Percentiles rank a stretch among this genome's conserved stretches.
phyloP scores from a whole-genome alignment of 2,329 filamentous ascomycete species.

The Colletotrichum gigasporum region DNA sequence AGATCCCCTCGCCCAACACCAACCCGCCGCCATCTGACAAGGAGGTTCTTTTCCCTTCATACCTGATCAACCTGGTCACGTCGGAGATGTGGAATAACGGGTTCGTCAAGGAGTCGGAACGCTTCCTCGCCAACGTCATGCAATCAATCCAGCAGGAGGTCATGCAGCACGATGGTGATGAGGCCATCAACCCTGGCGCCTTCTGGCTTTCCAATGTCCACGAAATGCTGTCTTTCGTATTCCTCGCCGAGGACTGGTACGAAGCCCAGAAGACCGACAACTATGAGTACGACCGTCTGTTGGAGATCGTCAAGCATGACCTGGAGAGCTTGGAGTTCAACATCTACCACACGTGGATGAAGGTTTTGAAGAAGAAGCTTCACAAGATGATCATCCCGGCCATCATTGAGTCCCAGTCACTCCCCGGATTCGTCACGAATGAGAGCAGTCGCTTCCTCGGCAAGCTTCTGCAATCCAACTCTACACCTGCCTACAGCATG shows the following conservation, averaged over 20 bases:
- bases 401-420: constrained; percentile 98
- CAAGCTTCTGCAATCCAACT: constrained; percentile 92
- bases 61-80: constrained; percentile 98
- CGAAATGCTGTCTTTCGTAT: constrained; percentile 99
- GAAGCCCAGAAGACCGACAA: constrained; percentile 99
- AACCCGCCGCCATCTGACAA: constrained; percentile 95
- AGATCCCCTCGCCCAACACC: constrained; percentile 89
- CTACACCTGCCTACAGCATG: constrained; percentile 97
- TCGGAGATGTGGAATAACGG: constrained; percentile 99
- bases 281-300: constrained; percentile 95
- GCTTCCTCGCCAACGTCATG: constrained; percentile 99
- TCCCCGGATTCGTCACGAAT: constrained; percentile 98
- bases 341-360: constrained; percentile 99
- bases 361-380: constrained; percentile 98
- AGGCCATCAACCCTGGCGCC: constrained; percentile 94
- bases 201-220: constrained; percentile 99
- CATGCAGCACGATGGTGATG: constrained; percentile 98
- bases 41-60: constrained; percentile 97
- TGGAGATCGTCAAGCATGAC: constrained; percentile 99
- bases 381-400: constrained; percentile 99
- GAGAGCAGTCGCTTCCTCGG: constrained; percentile 98
- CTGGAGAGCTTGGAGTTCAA: constrained; percentile 99
- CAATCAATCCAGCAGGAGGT: constrained; percentile 99
- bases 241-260: constrained; percentile 99
- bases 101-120: constrained; percentile 98